Conservation (phyloP, 2,329 filamentous ascomycete species). For the Decorospora gaudefroyi region DNA sequence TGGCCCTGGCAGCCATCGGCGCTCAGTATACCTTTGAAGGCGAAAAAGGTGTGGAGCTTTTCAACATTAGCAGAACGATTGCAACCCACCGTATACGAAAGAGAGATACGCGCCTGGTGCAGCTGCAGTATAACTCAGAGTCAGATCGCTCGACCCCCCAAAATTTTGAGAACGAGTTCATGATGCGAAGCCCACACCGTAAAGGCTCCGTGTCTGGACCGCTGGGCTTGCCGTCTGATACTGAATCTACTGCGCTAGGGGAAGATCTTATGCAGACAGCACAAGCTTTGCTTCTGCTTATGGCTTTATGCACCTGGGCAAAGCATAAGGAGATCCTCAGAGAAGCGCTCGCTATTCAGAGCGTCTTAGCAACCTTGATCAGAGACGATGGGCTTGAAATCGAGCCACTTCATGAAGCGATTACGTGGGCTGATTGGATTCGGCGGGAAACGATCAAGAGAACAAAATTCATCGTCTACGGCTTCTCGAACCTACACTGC, state of each 20-base stretch:
- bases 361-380: slow-evolving; percentile 60
- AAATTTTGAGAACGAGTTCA: slow-evolving; percentile 20
- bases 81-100: slow-evolving; percentile 57
- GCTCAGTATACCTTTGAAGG: slow-evolving; percentile 65
- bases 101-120: slow-evolving; percentile 53
- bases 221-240: slow-evolving; percentile 34
- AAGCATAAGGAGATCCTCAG: slow-evolving; percentile 61
- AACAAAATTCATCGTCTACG: slow-evolving; percentile 62
- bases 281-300: slow-evolving; percentile 65
- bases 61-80: slow-evolving; percentile 61
- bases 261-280: slow-evolving; percentile 64
- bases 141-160: slow-evolving; percentile 26
- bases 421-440: slow-evolving; percentile 60
- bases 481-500: slow-evolving; percentile 64
- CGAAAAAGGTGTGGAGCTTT: slow-evolving; percentile 59
- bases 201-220: slow-evolving; percentile 32
- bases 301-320: slow-evolving; percentile 64
- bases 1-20: slow-evolving; percentile 70
- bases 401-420: slow-evolving; percentile 61
- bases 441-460: slow-evolving; percentile 58
- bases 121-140: slow-evolving; percentile 30
- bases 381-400: slow-evolving; percentile 58
- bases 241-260: slow-evolving; percentile 16
- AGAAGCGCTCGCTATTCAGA: slow-evolving; percentile 62
- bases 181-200: slow-evolving; percentile 21